Base-by-base conservation (phyloP, 805 yeast genomes). In the Candida sithepensis region DNA sequence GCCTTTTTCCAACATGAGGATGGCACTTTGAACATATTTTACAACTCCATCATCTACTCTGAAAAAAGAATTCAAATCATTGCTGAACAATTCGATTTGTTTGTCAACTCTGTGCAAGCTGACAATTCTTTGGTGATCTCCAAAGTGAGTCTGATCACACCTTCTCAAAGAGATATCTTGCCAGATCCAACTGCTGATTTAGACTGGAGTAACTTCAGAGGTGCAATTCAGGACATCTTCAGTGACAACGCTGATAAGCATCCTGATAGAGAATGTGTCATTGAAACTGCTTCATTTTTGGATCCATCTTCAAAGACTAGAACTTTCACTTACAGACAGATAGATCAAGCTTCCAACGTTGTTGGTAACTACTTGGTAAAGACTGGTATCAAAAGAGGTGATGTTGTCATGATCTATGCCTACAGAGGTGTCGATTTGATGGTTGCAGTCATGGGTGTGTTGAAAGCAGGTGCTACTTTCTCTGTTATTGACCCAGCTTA, bases 401-500 rank as follows among this genome's bases (percentile, higher is more conserved):
- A 94, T 65, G 89, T 94, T 16, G 98, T 94, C 16, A 91, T 91
- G 96, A 91, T 95, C 57, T 94, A 94, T 64, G 97, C 99, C 22
- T 88, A 92, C 61, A 82, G 99, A 68, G 97, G 97, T 58, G 99
- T 94, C 7, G 99, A 94, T 64, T 74, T 94, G 52, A 88, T 94
- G 81, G 88, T 95, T 39, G 95, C 98, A 5, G 97, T 94, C 16
- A 84, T 94, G 87, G 99, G 98, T 68, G 96, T 90, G 19, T 78
- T 94, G 65, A 94, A 94, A 71, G 98, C 99, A 1, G 99, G 99
- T 58, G 98, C 96, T 16, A 92, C 99, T 0, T 94, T 94, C 66
- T 91, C 97, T 9, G 99, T 94, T 20, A 95, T 94, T 54, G 99
- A 94, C 65, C 99, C 99, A 7, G 98, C 98, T 4, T 94, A 94